Percentiles rank a stretch among this genome's conserved stretches.
These are phyloP conservation scores for Prunus kanzakura DNA, from an alignment of 306 rosid species.

Conservation along the genomic window DNA sequence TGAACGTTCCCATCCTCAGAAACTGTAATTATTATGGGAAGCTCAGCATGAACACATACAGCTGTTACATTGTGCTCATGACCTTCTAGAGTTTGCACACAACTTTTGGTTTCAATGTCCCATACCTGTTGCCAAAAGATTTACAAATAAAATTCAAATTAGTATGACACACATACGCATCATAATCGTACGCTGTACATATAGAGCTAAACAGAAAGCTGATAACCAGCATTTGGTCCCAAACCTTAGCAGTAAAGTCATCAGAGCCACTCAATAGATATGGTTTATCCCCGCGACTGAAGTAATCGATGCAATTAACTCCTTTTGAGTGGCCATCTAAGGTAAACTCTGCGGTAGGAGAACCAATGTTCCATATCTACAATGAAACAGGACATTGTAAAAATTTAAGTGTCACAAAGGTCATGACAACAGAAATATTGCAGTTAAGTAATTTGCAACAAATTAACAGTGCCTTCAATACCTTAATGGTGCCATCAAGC, in stretches of 20 bases:
- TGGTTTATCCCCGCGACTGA: slow-evolving; percentile 30
- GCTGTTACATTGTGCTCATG: slow-evolving; percentile 51
- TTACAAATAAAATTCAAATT: not conserved
- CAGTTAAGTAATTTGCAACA: not conserved
- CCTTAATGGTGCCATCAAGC: slow-evolving; percentile 62
- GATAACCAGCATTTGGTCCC: not conserved
- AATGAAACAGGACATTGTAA: not conserved
- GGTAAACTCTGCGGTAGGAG: slow-evolving; percentile 41
- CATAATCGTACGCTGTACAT: not conserved
- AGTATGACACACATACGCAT: not conserved
- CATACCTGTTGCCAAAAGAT: slow-evolving; percentile 33
- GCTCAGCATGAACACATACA: slow-evolving; percentile 45
- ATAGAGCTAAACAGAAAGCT: not conserved
- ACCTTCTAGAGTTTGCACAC: slow-evolving; percentile 53
- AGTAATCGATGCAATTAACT: slow-evolving; percentile 51
- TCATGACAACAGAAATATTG: not conserved
- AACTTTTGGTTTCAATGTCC: slow-evolving; percentile 39
- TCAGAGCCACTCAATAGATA: slow-evolving; percentile 68
- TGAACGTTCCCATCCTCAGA: slow-evolving; percentile 55
- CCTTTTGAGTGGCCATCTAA: slow-evolving; percentile 64
- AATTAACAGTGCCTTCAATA: not conserved
- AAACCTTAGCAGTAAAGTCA: slow-evolving; percentile 57
- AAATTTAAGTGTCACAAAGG: not conserved
- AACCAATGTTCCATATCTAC: slow-evolving; percentile 56
- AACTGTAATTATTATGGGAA: slow-evolving; percentile 48